Percentiles rank a stretch among this genome's conserved stretches.
Conservation (phyloP, 2,329 filamentous ascomycete genomes). For the Pseudocercospora fuligena region DNA sequence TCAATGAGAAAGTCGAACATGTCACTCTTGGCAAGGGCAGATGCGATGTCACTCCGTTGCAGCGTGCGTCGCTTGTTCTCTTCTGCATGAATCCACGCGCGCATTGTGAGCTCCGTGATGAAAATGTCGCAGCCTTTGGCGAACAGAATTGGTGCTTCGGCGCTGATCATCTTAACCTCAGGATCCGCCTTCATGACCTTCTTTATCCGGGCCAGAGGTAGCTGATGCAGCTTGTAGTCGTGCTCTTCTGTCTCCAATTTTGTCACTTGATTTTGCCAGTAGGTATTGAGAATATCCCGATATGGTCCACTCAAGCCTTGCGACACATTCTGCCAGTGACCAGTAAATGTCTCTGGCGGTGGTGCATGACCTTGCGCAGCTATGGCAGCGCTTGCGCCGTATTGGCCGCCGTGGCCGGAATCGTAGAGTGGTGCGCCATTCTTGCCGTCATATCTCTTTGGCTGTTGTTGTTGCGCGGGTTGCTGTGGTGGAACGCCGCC, state of each 20-base stretch:
- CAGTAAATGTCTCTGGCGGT: slow-evolving; percentile 87
- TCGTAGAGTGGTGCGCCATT: slow-evolving; percentile 57
- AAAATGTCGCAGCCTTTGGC: slow-evolving; percentile 99
- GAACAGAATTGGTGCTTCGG: slow-evolving; percentile 95
- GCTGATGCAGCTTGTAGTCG: slow-evolving; percentile 97
- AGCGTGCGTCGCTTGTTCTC: slow-evolving; percentile 97
- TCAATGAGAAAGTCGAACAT: slow-evolving; percentile 99
- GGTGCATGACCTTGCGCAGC: slow-evolving; percentile 86
- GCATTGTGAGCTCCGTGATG: slow-evolving; percentile 94
- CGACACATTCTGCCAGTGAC: slow-evolving; percentile 95
- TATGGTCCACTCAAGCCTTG: slow-evolving; percentile 92
- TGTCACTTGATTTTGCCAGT: slow-evolving; percentile 98
- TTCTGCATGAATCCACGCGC: slow-evolving; percentile 98
- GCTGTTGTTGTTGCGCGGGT: slow-evolving; percentile 42
- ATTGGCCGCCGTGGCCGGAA: slow-evolving; percentile 53
- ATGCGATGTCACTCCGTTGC: slow-evolving; percentile 94
- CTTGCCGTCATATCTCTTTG: slow-evolving; percentile 55
- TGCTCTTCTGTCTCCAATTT: slow-evolving; percentile 94
- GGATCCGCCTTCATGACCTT: slow-evolving; percentile 99
- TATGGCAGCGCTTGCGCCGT: slow-evolving; percentile 65
- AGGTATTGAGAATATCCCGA: slow-evolving; percentile 96
- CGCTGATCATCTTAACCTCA: slow-evolving; percentile 99
- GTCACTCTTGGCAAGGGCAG: slow-evolving; percentile 92
- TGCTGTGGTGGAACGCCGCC: slow-evolving; percentile 34
- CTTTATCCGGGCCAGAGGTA: slow-evolving; percentile 97